phyloP scores from a whole-genome alignment of 306 rosid species.

The Styphnolobium japonicum region DNA sequence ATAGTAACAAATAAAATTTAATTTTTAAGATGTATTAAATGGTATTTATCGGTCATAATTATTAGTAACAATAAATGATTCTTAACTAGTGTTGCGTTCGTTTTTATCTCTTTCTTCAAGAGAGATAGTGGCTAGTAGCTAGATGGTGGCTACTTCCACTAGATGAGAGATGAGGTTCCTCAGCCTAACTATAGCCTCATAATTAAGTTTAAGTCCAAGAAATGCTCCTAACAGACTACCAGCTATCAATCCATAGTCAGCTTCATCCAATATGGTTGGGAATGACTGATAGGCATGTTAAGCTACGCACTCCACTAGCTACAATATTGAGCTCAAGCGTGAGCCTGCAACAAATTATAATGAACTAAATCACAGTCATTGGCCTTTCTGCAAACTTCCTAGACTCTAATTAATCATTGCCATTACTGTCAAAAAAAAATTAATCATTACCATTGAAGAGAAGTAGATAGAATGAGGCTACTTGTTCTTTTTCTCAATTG shows the following conservation, averaged over 20 bases:
- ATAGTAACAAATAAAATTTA: too few species aligned
- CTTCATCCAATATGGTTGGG: background rate
- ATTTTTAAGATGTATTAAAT: background rate
- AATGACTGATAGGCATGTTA: background rate
- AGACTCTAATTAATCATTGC: background rate
- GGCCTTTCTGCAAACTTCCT: background rate
- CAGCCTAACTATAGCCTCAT: background rate
- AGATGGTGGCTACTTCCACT: background rate
- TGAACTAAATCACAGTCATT: constrained; percentile 2
- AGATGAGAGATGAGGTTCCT: background rate
- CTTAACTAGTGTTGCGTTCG: background rate
- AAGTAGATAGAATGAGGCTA: background rate
- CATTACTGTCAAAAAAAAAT: too few species aligned
- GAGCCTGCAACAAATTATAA: background rate
- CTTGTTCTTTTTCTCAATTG: background rate
- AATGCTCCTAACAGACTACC: background rate
- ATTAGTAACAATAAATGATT: background rate
- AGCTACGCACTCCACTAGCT: too few species aligned
- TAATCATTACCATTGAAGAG: background rate
- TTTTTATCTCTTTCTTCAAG: background rate
- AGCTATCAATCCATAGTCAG: background rate
- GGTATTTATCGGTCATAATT: background rate
- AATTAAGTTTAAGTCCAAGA: background rate
- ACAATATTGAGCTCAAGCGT: background rate
- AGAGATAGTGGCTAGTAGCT: background rate